These are phyloP conservation scores for Sarcodon sp. DNA, from an alignment of 768 basidiomycete genomes.

Conservation along the genomic window DNA sequence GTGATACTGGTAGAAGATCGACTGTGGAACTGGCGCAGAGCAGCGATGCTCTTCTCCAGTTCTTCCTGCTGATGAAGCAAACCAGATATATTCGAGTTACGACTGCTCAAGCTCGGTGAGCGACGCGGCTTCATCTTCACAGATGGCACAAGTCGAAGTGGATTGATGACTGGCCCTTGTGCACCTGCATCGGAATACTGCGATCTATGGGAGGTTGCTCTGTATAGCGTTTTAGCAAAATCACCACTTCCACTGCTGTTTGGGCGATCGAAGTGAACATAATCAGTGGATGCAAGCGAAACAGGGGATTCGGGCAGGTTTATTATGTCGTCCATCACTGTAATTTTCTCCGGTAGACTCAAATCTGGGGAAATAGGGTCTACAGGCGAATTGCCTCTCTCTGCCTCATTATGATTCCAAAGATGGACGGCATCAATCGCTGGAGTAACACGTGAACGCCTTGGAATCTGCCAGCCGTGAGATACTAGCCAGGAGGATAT, in stretches of 20 bases:
- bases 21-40: conserved; percentile 29
- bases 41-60: conserved; percentile 51
- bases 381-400: conserved; percentile 12
- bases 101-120: not conserved
- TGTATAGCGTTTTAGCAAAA: too few relatives aligned
- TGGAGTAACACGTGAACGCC: conserved; percentile 4
- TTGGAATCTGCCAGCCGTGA: not conserved
- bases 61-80: conserved; percentile 50
- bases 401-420: conserved; percentile 19
- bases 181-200: too few relatives aligned
- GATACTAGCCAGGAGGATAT: conserved; percentile 26
- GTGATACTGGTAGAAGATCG: not conserved
- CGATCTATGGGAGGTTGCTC: too few relatives aligned
- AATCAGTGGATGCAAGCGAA: too few relatives aligned
- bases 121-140: too few relatives aligned
- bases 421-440: conserved; percentile 17
- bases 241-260: too few relatives aligned
- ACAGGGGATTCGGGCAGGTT: conserved; percentile 4
- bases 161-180: too few relatives aligned
- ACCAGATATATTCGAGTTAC: conserved; percentile 16
- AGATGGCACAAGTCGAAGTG: too few relatives aligned
- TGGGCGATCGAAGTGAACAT: too few relatives aligned
- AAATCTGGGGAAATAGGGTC: not conserved
- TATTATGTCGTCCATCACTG: conserved; percentile 1
- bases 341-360: not conserved